Base-by-base conservation (phyloP, 306 rosid genomes). In the Gastrolobium bilobum region DNA sequence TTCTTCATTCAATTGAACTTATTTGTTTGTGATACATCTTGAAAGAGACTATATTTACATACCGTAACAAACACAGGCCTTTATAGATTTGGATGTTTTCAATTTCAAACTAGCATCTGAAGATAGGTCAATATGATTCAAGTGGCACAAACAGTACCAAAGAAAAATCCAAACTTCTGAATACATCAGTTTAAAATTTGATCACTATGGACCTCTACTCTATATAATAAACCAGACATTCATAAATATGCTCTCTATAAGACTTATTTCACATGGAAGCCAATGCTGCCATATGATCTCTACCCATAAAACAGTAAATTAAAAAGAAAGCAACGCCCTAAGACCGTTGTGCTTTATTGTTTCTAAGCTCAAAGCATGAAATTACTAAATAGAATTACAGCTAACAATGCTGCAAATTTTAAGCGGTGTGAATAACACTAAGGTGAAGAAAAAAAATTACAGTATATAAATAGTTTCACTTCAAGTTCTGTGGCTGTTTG, bases 371-470 rank as follows among this genome's bases (percentile, higher is more conserved):
- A 57, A 75, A 80, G 29, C 77, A 54, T 61, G 10, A 86, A 79
- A 66, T 71, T 37, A 66, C 83, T 57, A 54, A 40, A 51, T 34
- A 37, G 51, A 65, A 52, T 70, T 14, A 61, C 89, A 82, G 84
- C 82, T 62, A 82, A 29, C 56, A 79, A 71, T 68, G 89, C 80
- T 79, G 82, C 82, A 86, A 78, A 74, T 47, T 61, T 68, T 10
- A 81, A 77, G 14, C 34, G 5, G 0, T n/a, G n/a, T 34, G 10
- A 84, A 74, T 62, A 37, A 40, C 81, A 46, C 11, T 48, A 76
- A 58, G 35, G 57, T 8, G 57, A 63, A 77, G 46, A 7, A 51
- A 34, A 4, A 56, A 38, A 68, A 14, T 29, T 73, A 77, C 33
- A 71, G 31, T 44, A 60, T 61, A 73, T 74, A 81, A 81, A 73